These are phyloP conservation scores for Lathyrus aphaca DNA, from an alignment of 306 rosid species.

Conservation along the genomic window DNA sequence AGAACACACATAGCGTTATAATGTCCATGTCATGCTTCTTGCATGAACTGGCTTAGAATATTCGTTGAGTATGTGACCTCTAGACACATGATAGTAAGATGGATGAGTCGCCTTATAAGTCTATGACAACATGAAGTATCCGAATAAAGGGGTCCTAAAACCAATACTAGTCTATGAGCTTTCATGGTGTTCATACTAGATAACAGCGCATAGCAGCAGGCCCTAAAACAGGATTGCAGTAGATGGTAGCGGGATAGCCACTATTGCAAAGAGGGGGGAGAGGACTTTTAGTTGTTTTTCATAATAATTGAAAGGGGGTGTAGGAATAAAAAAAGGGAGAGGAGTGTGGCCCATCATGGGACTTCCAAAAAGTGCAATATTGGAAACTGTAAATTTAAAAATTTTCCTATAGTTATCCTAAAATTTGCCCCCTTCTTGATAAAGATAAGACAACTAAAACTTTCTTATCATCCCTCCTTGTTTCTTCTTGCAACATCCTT, in stretches of 20 bases:
- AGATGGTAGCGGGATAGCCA: neutral
- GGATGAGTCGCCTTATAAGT: neutral
- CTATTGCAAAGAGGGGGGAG: neutral
- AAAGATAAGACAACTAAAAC: neutral
- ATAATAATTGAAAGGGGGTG: neutral
- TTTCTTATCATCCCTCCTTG: neutral
- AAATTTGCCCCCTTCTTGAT: neutral
- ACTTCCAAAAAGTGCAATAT: neutral
- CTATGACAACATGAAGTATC: neutral
- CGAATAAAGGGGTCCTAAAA: neutral
- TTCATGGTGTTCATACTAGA: neutral
- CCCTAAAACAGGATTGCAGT: neutral
- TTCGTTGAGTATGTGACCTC: neutral
- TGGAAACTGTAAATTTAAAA: neutral
- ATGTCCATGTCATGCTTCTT: neutral
- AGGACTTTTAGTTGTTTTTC: neutral
- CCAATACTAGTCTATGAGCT: neutral
- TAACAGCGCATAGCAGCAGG: neutral
- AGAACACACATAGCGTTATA: neutral
- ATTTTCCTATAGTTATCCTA: neutral
- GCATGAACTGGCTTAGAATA: neutral
- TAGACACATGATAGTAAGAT: neutral
- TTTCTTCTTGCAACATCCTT: neutral
- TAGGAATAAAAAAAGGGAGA: neutral
- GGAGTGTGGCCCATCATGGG: slow-evolving; percentile 4